Conservation (phyloP, 2,329 filamentous ascomycete genomes). For the Pestalotiopsis sp. region DNA sequence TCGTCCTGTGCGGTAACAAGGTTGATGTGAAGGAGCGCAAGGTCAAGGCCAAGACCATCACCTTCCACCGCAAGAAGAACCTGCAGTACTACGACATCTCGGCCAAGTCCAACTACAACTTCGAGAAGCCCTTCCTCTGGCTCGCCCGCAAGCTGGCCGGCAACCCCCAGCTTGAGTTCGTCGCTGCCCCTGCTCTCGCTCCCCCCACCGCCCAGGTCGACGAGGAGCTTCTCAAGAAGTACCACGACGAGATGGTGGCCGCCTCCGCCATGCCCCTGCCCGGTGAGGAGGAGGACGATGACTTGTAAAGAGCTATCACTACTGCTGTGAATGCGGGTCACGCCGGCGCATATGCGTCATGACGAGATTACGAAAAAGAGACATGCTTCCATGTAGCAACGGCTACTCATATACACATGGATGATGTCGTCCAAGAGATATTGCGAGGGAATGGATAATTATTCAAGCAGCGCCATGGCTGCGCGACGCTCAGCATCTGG, state of each 20-base stretch:
- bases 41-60: conserved; percentile 99
- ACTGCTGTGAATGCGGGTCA: conserved; percentile 18
- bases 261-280: conserved; percentile 86
- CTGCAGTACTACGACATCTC: conserved; percentile 99
- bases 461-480: conserved; percentile 24
- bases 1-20: conserved; percentile 99
- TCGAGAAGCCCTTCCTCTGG: conserved; percentile 99
- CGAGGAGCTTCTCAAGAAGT: conserved; percentile 77
- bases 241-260: conserved; percentile 84
- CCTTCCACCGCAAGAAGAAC: conserved; percentile 99
- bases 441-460: conserved; percentile 28
- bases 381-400: conserved; percentile 14
- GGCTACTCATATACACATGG: conserved; percentile 21
- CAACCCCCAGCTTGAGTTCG: conserved; percentile 90
- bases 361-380: conserved; percentile 9
- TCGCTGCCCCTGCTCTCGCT: conserved; percentile 91
- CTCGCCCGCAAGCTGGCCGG: conserved; percentile 97
- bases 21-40: conserved; percentile 99
- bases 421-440: conserved; percentile 28
- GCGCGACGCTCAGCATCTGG: conserved; percentile 26
- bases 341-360: conserved; percentile 15
- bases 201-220: conserved; percentile 92
- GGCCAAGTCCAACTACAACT: conserved; percentile 99
- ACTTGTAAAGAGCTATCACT: conserved; percentile 50
- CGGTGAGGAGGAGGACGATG: conserved; percentile 85